A percentile compares a stretch with the other conserved stretches of the same genome.
Evolutionary conservation across 208 protist genomes (phyloP).

Genomic region (Leishmania guyanensis): DNA sequence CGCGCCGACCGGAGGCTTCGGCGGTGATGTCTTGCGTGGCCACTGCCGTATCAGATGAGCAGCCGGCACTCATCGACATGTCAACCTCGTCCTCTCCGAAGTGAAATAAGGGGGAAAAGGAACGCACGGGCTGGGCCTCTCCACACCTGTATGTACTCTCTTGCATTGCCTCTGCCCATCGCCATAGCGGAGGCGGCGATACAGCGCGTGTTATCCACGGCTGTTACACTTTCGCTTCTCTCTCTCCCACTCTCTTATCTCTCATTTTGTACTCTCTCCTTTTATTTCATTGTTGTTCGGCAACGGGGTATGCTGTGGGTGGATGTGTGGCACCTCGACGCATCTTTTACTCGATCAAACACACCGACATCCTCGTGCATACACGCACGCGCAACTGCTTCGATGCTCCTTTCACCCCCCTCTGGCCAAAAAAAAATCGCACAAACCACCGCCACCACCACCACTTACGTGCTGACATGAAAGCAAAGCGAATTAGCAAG

Average conservation of each 20-base stretch:
- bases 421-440: background rate
- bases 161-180: background rate
- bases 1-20: background rate
- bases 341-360: background rate
- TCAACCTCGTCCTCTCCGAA: background rate
- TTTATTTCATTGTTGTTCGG: background rate
- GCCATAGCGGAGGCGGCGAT: background rate
- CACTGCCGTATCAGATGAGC: background rate
- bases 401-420: background rate
- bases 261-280: background rate
- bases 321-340: background rate
- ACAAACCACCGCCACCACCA: too few relatives aligned
- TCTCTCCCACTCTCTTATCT: background rate
- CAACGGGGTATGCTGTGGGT: background rate
- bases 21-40: background rate
- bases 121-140: background rate
- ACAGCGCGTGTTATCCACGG: background rate
- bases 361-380: background rate
- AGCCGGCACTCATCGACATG: background rate
- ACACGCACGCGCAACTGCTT: background rate
- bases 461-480: background rate
- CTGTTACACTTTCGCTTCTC: background rate
- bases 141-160: background rate
- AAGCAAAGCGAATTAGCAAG: background rate
- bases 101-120: background rate